Percentiles rank a stretch among this genome's conserved stretches.
These are phyloP conservation scores for Rhizoctonia solani DNA, from an alignment of 1,284 basidiomycete species.

Conservation along the genomic window DNA sequence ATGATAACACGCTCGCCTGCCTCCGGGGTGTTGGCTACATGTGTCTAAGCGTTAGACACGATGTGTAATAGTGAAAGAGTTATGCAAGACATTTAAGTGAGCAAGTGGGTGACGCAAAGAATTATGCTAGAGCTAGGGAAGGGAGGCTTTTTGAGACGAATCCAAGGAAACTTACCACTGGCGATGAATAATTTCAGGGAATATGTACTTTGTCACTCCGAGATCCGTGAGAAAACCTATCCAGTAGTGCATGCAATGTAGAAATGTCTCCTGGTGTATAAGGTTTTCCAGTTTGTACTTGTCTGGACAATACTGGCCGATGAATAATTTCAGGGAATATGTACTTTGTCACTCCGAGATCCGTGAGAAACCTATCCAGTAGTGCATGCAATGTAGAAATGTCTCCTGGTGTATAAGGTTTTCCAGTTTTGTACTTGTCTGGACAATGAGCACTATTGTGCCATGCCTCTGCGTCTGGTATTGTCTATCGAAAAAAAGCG, in stretches of 20 bases:
- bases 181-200: conserved; percentile 16
- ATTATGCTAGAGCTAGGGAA: no score
- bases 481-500: background rate
- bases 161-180: no score
- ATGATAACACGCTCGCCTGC: conserved; percentile 18
- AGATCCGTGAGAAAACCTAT: background rate
- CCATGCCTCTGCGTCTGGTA: background rate
- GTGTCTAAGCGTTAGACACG: no score
- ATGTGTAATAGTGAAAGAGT: no score
- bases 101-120: no score
- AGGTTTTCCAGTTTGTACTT: background rate
- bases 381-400: conserved; percentile 11
- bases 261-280: conserved; percentile 12
- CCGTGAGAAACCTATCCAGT: background rate
- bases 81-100: no score
- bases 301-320: conserved; percentile 16
- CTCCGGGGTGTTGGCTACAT: background rate
- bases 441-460: background rate
- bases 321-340: conserved; percentile 14
- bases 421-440: background rate
- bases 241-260: conserved; percentile 3
- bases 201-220: conserved; percentile 11
- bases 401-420: conserved; percentile 5
- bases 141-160: no score
- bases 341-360: conserved; percentile 10